Conservation (phyloP, 306 rosid species). For the Alnus rubra region DNA sequence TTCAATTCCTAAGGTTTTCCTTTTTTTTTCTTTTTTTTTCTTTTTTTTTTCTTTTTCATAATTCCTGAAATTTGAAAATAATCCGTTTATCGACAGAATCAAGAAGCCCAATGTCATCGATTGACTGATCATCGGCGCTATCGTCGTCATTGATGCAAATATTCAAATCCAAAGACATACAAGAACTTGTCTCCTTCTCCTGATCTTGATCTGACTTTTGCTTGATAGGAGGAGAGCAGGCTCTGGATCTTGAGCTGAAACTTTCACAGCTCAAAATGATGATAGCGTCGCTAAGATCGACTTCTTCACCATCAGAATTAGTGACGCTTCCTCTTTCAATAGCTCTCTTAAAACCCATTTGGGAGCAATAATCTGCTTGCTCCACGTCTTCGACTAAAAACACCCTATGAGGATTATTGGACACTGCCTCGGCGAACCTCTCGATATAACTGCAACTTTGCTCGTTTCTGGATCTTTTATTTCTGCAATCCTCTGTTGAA, state of each 20-base stretch:
- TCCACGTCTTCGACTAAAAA: slow-evolving; percentile 83
- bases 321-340: slow-evolving; percentile 65
- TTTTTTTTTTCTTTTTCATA: slow-evolving; percentile 24
- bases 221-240: slow-evolving; percentile 65
- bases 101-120: slow-evolving; percentile 78
- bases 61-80: slow-evolving; percentile 73
- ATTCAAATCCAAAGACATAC: slow-evolving; percentile 82
- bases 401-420: slow-evolving; percentile 73
- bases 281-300: slow-evolving; percentile 68
- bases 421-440: slow-evolving; percentile 63
- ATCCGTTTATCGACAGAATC: slow-evolving; percentile 76
- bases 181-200: slow-evolving; percentile 46
- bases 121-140: slow-evolving; percentile 38
- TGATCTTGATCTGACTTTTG: slow-evolving; percentile 36
- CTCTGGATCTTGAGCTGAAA: slow-evolving; percentile 81
- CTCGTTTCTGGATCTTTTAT: slow-evolving; percentile 79
- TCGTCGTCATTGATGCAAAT: slow-evolving; percentile 60
- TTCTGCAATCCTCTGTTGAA: slow-evolving; percentile 63
- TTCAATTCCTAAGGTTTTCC: not conserved
- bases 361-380: slow-evolving; percentile 79
- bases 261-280: slow-evolving; percentile 77
- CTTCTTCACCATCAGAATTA: slow-evolving; percentile 63
- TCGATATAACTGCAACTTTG: slow-evolving; percentile 67
- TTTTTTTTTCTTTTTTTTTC: not conserved
- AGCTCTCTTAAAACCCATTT: slow-evolving; percentile 82